Base-by-base conservation (phyloP, 1,284 basidiomycete species). In the Gastroboletus turbinatus region DNA sequence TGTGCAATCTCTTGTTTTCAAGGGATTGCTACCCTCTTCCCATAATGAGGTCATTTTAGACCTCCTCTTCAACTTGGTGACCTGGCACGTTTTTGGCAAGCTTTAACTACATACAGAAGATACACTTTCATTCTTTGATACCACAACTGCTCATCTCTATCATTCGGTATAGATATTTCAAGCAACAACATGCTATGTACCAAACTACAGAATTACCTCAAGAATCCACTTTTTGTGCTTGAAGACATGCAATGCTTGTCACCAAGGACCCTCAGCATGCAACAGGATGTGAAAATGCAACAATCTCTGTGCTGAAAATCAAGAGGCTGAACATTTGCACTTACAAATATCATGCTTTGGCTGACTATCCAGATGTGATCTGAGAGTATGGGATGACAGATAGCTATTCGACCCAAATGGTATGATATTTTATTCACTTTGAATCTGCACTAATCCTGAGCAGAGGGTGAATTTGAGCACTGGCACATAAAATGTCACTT, bases 31-130 rank as follows among this genome's bases (percentile, higher is more conserved):
- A 1, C 61, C 64, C 0, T 49, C 50, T 1, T 55, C 59, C 0
- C 60, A 71, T 33, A 66, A 77, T 17, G n/a, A 42, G 0, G 35
- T 64, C 7, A 43, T 52, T 0, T 1, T 56, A 1, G 39, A 57
- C 14, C 19, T 56, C 0, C 27, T 56, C 1, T 55, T 55, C 29
- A 46, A 57, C 6, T 38, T 73, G 0, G 60, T 58, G 0, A 54
- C 58, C 0, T 78, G 74, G 73, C 76, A 74, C 2, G 13, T 50
- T 58, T 68, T 2, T n/a, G 66, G 63, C 0, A 76, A 76, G 45
- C 65, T 76, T 7, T 56, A 58, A 0, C 17, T 72, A 1, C 73
- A 76, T 47, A 72, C 65, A 0, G 39, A 56, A 0, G 6, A 43
- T 2, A 57, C 40, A 1, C 45, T 56, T 6, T 6, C 4, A 0